Conservation (phyloP, 495 filamentous ascomycete species). For the Bombardia bombarda region DNA sequence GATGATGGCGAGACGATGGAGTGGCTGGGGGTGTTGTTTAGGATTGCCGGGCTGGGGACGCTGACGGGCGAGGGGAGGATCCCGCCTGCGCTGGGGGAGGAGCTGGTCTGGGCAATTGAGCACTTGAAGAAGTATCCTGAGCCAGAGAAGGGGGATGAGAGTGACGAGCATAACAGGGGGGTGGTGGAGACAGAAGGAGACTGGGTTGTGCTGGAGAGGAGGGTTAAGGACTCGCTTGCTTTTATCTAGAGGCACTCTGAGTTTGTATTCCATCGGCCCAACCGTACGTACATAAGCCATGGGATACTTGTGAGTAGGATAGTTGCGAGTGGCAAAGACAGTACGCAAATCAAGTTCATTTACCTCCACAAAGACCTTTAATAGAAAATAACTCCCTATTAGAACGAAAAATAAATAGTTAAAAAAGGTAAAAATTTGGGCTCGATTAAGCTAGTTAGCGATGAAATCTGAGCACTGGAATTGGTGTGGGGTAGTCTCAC, state of each 20-base stretch:
- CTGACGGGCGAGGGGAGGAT: slow-evolving; percentile 34
- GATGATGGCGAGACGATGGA: slow-evolving; percentile 35
- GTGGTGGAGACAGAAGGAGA: slow-evolving; percentile 6
- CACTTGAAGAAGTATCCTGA: slow-evolving; percentile 42
- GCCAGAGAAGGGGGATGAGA: slow-evolving; percentile 18
- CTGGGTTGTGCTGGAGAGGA: slow-evolving; percentile 21
- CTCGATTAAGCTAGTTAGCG: too few relatives aligned
- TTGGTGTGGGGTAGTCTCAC: too few relatives aligned
- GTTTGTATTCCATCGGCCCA: neutral
- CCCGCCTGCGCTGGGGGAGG: slow-evolving; percentile 34
- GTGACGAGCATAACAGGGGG: neutral
- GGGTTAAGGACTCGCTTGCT: slow-evolving; percentile 18
- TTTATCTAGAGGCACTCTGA: slow-evolving; percentile 15
- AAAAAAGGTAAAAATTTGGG: too few relatives aligned
- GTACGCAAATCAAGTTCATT: too few relatives aligned
- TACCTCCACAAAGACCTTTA: too few relatives aligned
- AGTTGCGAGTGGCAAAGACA: too few relatives aligned
- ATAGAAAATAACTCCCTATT: too few relatives aligned
- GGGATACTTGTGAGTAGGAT: too few relatives aligned
- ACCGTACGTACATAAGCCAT: too few relatives aligned
- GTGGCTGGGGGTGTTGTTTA: slow-evolving; percentile 32
- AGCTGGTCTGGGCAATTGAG: slow-evolving; percentile 40
- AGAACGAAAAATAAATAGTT: too few relatives aligned
- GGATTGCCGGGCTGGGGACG: slow-evolving; percentile 32
- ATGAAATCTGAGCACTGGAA: too few relatives aligned